phyloP scores from a whole-genome alignment of 1,284 basidiomycete species.

The Cryptococcus jaspeensis region DNA sequence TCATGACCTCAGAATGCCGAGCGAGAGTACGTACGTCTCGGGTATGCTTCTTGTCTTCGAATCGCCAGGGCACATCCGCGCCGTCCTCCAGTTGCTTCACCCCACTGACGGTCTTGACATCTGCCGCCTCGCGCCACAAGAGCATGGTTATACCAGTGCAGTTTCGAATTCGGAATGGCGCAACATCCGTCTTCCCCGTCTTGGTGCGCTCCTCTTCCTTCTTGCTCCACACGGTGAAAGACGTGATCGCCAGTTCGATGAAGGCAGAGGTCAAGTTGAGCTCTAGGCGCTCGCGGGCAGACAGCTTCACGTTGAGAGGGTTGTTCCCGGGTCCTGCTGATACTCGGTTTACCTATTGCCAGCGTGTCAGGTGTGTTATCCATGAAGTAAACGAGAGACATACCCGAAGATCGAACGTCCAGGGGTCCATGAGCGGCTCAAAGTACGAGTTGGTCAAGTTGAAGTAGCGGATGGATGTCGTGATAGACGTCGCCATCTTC shows the following conservation, averaged over 20 bases:
- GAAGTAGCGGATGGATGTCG: constrained; percentile 88
- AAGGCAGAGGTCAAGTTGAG: constrained; percentile 90
- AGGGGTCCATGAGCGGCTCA: constrained; percentile 99
- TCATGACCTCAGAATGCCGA: background rate
- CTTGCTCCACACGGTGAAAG: constrained; percentile 68
- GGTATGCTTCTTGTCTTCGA: constrained; percentile 93
- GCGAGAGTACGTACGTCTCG: constrained; percentile 67
- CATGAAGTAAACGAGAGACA: constrained; percentile 24
- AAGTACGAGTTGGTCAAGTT: constrained; percentile 97
- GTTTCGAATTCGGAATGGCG: constrained; percentile 91
- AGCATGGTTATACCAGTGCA: constrained; percentile 79
- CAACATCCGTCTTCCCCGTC: constrained; percentile 75
- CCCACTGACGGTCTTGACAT: constrained; percentile 58
- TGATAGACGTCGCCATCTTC: constrained; percentile 74
- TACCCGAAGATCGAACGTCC: constrained; percentile 80
- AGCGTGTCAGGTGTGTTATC: background rate
- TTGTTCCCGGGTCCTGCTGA: constrained; percentile 54
- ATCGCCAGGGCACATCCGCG: constrained; percentile 87
- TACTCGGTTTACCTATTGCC: constrained; percentile 30
- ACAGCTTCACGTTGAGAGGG: constrained; percentile 64
- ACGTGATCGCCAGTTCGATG: constrained; percentile 78
- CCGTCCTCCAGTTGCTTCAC: constrained; percentile 61
- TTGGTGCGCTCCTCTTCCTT: constrained; percentile 71
- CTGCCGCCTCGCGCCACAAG: constrained; percentile 75
- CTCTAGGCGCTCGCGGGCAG: constrained; percentile 82